Percentiles rank a stretch among this genome's conserved stretches.
Conservation (phyloP, 2,329 filamentous ascomycete genomes). For the Davidsoniella eucalypti region DNA sequence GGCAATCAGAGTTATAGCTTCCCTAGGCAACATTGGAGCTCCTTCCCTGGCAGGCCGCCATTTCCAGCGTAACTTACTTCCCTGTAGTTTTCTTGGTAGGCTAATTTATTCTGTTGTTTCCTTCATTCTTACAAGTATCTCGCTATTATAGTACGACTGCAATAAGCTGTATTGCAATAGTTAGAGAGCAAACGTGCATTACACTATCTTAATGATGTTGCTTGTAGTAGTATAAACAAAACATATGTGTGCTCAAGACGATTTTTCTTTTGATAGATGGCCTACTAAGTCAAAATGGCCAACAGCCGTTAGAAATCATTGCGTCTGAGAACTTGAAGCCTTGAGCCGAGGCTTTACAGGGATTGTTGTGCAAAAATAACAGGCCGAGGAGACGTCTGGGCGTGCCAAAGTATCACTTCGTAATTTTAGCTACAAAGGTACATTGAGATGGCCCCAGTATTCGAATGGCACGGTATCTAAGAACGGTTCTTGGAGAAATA, state of each 20-base stretch:
- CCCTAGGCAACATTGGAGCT: not conserved
- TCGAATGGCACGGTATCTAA: not conserved
- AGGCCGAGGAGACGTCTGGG: constrained; percentile 1
- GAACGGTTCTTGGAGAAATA: not conserved
- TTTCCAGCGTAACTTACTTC: not conserved
- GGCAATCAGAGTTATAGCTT: not conserved
- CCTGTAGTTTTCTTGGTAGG: not conserved
- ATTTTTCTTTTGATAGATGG: too few species aligned
- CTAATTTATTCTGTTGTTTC: not conserved
- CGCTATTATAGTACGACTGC: not conserved
- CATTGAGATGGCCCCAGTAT: not conserved
- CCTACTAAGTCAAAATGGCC: too few species aligned
- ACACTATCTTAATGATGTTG: too few species aligned
- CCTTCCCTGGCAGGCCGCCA: not conserved
- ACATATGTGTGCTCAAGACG: too few species aligned
- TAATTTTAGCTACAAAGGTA: constrained; percentile 1
- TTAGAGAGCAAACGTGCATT: too few species aligned
- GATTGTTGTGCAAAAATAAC: not conserved
- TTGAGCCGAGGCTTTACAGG: constrained; percentile 4
- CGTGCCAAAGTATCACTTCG: not conserved
- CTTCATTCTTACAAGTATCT: not conserved
- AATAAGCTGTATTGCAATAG: too few species aligned
- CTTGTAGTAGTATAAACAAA: not conserved
- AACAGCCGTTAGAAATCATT: not conserved
- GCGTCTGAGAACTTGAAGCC: not conserved